These are phyloP conservation scores for Penicillium sp. DNA, from an alignment of 2,329 filamentous ascomycete genomes.

Conservation along the genomic window DNA sequence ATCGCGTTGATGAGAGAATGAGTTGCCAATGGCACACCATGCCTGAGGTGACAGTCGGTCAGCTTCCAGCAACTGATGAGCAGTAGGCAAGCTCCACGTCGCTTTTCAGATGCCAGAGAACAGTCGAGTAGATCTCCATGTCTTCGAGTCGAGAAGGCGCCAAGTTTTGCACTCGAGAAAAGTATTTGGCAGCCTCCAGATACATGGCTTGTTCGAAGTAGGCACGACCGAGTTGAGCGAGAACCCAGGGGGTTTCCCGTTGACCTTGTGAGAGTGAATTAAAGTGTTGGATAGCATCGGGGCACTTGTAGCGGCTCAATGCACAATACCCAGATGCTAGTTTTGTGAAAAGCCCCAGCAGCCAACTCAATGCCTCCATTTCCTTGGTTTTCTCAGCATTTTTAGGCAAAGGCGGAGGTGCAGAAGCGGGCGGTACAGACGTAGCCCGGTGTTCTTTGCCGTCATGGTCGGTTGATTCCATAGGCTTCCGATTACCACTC, in stretches of 20 bases:
- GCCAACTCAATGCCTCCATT: conserved; percentile 68
- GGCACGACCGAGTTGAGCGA: conserved; percentile 83
- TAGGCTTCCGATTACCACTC: conserved; percentile 78
- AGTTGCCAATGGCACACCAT: conserved; percentile 93
- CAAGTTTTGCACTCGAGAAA: conserved; percentile 69
- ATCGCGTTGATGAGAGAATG: conserved; percentile 84
- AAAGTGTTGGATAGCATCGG: conserved; percentile 70
- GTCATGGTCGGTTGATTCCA: conserved; percentile 59
- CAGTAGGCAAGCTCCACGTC: conserved; percentile 87
- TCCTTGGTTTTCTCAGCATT: conserved; percentile 57
- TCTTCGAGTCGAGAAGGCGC: conserved; percentile 81
- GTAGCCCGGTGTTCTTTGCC: conserved; percentile 53
- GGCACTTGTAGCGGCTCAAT: conserved; percentile 71
- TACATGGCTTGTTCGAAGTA: conserved; percentile 89
- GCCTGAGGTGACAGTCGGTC: conserved; percentile 88
- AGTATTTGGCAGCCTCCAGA: conserved; percentile 78
- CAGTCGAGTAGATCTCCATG: conserved; percentile 97
- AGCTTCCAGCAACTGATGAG: conserved; percentile 80
- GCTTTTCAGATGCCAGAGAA: conserved; percentile 96
- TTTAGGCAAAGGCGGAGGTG: conserved; percentile 28
- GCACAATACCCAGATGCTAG: conserved; percentile 74
- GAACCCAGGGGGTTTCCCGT: conserved; percentile 86
- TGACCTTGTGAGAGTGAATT: conserved; percentile 65
- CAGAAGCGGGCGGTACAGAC: conserved; percentile 29
- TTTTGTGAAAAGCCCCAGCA: conserved; percentile 76